Conservation (phyloP, 352 stramenopile species). For the Globisporangium nagaii region DNA sequence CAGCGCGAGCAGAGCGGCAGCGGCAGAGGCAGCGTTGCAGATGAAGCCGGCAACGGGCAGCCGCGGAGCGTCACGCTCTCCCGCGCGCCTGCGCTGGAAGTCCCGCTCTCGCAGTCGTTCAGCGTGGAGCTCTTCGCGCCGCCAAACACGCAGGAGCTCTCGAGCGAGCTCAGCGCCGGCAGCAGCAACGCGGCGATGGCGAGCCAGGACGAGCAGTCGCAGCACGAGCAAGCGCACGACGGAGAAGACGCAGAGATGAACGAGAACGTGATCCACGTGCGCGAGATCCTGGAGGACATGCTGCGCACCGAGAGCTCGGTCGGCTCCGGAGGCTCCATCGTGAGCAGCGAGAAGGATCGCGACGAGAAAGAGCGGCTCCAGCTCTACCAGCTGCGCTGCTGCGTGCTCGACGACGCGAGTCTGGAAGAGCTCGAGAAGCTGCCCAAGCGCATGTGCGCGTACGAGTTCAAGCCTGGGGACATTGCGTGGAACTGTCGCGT, state of each 20-base stretch:
- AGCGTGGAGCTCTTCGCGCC: constrained; percentile 15
- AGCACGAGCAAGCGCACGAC: background rate
- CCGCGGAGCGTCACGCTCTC: background rate
- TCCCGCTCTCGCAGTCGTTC: constrained; percentile 1
- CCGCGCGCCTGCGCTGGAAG: background rate
- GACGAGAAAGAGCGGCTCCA: constrained; percentile 40
- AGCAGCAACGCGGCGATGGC: background rate
- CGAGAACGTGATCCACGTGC: constrained; percentile 16
- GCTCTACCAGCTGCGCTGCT: constrained; percentile 46
- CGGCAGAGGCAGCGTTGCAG: background rate
- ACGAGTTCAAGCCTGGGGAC: constrained; percentile 94
- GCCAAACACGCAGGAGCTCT: constrained; percentile 12
- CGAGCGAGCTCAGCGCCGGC: background rate
- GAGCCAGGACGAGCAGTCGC: background rate
- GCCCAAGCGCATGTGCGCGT: constrained; percentile 88
- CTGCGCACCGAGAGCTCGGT: constrained; percentile 5
- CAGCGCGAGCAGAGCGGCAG: too few relatives aligned
- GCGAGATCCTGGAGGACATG: constrained; percentile 13
- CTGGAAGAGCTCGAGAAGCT: constrained; percentile 45
- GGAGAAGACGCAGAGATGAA: constrained; percentile 7
- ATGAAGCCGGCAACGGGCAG: background rate
- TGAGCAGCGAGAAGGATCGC: constrained; percentile 42
- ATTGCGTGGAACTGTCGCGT: constrained; percentile 97
- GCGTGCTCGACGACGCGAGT: constrained; percentile 47
- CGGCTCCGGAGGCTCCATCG: constrained; percentile 10